Conservation (phyloP, 2,329 filamentous ascomycete genomes). For the Colletotrichum camelliae region DNA sequence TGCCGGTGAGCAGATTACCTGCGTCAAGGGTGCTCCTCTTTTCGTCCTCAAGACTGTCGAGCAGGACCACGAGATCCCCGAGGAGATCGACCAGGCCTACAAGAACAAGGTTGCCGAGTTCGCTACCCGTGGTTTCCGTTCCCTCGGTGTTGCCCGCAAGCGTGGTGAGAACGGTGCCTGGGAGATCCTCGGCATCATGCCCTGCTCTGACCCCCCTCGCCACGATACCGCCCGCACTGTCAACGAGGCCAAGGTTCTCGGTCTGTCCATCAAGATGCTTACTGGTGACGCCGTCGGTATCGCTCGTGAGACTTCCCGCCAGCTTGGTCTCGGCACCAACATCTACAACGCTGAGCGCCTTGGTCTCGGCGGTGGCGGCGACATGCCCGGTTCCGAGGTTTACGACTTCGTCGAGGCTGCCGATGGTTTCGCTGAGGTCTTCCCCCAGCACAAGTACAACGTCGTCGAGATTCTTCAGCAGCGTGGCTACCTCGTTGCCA, state of each 20-base stretch:
- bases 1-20: slow-evolving; percentile 82
- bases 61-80: slow-evolving; percentile 80
- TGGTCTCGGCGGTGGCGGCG: slow-evolving; percentile 86
- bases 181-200: slow-evolving; percentile 96
- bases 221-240: slow-evolving; percentile 91
- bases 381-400: slow-evolving; percentile 92
- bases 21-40: slow-evolving; percentile 89
- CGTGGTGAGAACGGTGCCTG: slow-evolving; percentile 74
- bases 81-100: slow-evolving; percentile 80
- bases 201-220: slow-evolving; percentile 89
- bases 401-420: slow-evolving; percentile 96
- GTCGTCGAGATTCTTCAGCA: slow-evolving; percentile 93
- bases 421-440: slow-evolving; percentile 93
- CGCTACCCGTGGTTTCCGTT: slow-evolving; percentile 91
- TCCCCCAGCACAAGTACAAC: slow-evolving; percentile 94
- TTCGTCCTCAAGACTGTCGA: slow-evolving; percentile 88
- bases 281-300: slow-evolving; percentile 95
- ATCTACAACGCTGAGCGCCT: slow-evolving; percentile 94
- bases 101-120: slow-evolving; percentile 87
- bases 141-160: slow-evolving; percentile 91
- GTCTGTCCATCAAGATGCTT: slow-evolving; percentile 94
- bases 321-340: slow-evolving; percentile 90
- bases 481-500: slow-evolving; percentile 91
- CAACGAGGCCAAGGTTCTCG: slow-evolving; percentile 85
- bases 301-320: slow-evolving; percentile 87